Evolutionary conservation across 2,329 filamentous ascomycete genomes (phyloP).

Genomic region (Macroventuria anomochaeta): DNA sequence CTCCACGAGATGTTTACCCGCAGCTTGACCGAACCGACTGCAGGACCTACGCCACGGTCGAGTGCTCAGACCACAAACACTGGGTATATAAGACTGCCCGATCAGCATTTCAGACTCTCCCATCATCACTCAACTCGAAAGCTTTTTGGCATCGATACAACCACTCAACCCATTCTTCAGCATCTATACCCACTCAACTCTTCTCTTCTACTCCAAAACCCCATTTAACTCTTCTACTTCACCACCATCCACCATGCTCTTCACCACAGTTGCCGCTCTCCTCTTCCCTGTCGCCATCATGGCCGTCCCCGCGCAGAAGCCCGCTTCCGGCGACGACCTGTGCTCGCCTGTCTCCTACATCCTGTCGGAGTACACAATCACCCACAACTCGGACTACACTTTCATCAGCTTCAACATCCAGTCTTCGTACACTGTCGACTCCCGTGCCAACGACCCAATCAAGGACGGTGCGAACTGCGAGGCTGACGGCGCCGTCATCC

Average conservation of each 20-base stretch:
- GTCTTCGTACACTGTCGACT: slow-evolving; percentile 25
- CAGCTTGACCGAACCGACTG: neutral
- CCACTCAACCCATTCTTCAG: slow-evolving; percentile 11
- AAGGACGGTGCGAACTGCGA: slow-evolving; percentile 26
- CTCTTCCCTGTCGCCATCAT: slow-evolving; percentile 30
- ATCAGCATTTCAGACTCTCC: neutral
- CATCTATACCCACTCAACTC: slow-evolving; percentile 1
- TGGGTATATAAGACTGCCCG: neutral
- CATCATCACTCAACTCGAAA: slow-evolving; percentile 1
- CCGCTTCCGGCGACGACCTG: slow-evolving; percentile 12
- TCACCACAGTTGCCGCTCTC: slow-evolving; percentile 16
- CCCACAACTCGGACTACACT: slow-evolving; percentile 18
- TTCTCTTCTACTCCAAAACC: neutral
- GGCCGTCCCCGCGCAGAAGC: slow-evolving; percentile 18
- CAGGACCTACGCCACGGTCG: neutral
- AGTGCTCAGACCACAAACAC: slow-evolving; percentile 2
- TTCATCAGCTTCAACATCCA: slow-evolving; percentile 36
- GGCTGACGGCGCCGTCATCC: slow-evolving; percentile 20
- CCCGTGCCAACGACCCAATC: slow-evolving; percentile 29
- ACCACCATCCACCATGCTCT: slow-evolving; percentile 20
- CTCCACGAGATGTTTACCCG: neutral
- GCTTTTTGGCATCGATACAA: slow-evolving; percentile 8
- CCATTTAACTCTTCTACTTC: neutral
- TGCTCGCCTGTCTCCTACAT: slow-evolving; percentile 38
- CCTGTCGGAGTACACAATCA: slow-evolving; percentile 31